These are phyloP conservation scores for Anisodus acutangulus DNA, from an alignment of 257 asterid species.

Conservation along the genomic window DNA sequence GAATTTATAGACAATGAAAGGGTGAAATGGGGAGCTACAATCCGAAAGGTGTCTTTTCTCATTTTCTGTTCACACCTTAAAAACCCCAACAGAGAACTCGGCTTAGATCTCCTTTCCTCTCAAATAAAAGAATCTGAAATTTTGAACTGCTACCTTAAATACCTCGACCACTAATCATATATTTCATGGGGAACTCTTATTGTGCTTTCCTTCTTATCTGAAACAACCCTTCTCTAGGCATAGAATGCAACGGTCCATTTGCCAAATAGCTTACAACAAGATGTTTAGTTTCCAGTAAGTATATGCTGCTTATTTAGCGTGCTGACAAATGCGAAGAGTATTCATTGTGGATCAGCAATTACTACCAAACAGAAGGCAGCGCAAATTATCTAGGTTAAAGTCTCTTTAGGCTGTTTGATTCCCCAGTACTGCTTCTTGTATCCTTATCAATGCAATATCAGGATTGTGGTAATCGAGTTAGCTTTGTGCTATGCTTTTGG, in stretches of 20 bases:
- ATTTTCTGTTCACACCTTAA: no score
- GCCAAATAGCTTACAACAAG: not conserved
- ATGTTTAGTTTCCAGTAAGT: not conserved
- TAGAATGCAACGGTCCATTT: not conserved
- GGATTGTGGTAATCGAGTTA: not conserved
- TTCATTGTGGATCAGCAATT: not conserved
- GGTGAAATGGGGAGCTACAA: no score
- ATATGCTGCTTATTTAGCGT: not conserved
- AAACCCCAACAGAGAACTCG: not conserved
- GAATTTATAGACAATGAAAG: no score
- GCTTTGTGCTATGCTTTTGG: not conserved
- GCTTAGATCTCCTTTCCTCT: not conserved
- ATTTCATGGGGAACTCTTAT: not conserved
- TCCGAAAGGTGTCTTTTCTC: no score
- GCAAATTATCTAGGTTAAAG: not conserved
- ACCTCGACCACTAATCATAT: not conserved
- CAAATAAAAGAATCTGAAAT: not conserved
- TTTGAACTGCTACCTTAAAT: not conserved
- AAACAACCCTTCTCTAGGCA: not conserved
- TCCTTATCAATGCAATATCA: constrained; percentile 19
- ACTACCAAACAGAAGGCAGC: not conserved
- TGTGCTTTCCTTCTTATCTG: not conserved
- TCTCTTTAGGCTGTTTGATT: constrained; percentile 12
- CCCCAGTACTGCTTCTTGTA: not conserved
- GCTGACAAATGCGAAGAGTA: not conserved